Base-by-base conservation (phyloP, 2,329 filamentous ascomycete species). In the Trichoderma sp. region DNA sequence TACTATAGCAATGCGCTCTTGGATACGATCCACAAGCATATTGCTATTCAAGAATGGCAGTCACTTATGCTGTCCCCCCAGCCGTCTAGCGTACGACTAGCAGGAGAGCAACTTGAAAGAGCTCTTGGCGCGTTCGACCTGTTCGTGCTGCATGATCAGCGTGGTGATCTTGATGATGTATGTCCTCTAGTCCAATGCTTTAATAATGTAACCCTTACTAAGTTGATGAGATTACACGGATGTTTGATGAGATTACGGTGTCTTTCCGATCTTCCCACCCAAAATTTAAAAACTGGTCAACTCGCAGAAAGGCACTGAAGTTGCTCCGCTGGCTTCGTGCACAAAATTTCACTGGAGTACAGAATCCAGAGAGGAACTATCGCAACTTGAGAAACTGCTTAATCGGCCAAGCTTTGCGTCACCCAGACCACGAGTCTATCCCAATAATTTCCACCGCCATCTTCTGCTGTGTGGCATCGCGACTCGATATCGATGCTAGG, bases 361-460 rank as follows among this genome's bases (percentile, higher is more conserved):
- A 86, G n/a, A 83, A 89, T n/a, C 83, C 85, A 5, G 88, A 89
- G 8, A 79, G 84, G 56, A 89, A 91, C 70, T 98, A 96, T 79
- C 90, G 93, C 76, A 91, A 92, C 72, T 82, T 98, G 72, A 89
- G 93, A 73, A 97, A 98, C 81, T 97, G 93, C 76, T 93, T 97
- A 76, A 90, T 99, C 71, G 94, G 94, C 11, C 86, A 97, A 73
- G 93, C 93, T 4, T 84, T 98, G 57, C 90, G 89, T 43, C 90
- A 92, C 64, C 83, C 88, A 7, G 86, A 88, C 0, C 94, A 97
- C 77, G 90, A 93, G 32, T 95, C 94, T 1, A 86, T 98, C 9
- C 96, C 95, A 2, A 86, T 98, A 65, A 92, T 98, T 73, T 96
- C 94, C 2, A 92, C 92, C 70, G 92, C 91, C 73, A 97, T 98